A percentile compares a stretch with the other conserved stretches of the same genome.
Conservation (phyloP, 305 asterid species). For the Solanum aculeatissimum region DNA sequence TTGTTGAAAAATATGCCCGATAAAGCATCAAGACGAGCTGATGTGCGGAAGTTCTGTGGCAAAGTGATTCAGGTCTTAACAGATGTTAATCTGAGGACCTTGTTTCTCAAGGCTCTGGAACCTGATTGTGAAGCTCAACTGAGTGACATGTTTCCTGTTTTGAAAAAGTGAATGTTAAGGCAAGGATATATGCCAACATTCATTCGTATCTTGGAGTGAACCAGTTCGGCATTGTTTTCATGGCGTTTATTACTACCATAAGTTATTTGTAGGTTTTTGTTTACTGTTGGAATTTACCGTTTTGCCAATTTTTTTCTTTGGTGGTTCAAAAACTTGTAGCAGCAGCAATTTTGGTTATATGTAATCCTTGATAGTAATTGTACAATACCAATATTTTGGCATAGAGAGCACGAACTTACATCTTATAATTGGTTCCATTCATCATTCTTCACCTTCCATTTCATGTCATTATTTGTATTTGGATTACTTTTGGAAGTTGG, state of each 20-base stretch:
- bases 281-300: not conserved
- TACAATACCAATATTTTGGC: not conserved
- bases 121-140: slow-evolving; percentile 61
- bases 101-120: slow-evolving; percentile 50
- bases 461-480: not conserved
- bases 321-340: not conserved
- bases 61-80: slow-evolving; percentile 63
- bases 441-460: not conserved
- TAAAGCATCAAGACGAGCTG: slow-evolving; percentile 69
- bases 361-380: not conserved
- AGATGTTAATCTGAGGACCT: slow-evolving; percentile 15
- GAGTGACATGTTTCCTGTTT: slow-evolving; percentile 43
- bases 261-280: not conserved
- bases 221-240: not conserved
- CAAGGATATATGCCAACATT: not conserved
- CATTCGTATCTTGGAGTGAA: not conserved
- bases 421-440: not conserved
- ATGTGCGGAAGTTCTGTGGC: slow-evolving; percentile 75
- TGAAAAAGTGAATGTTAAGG: slow-evolving; percentile 21
- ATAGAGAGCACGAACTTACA: not conserved
- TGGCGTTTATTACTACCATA: not conserved
- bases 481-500: not conserved
- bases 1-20: slow-evolving; percentile 74
- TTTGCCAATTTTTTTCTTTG: not conserved
- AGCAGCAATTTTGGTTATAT: not conserved